phyloP scores from a whole-genome alignment of 2,329 filamentous ascomycete species.

The Paraphaeosphaeria minitans region DNA sequence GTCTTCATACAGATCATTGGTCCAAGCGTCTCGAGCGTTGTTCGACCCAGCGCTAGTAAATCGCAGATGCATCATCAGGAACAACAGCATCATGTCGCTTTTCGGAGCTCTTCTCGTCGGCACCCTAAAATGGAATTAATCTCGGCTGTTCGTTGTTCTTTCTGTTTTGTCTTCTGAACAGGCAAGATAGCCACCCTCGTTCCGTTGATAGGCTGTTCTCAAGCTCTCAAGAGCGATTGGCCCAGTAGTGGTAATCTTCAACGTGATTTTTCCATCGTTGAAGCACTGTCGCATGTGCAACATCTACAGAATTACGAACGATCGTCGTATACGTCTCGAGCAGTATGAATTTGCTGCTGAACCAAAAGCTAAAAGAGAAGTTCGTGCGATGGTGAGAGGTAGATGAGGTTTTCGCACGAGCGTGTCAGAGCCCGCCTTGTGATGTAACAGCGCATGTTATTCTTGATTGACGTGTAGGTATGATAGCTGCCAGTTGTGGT shows the following conservation, averaged over 20 bases:
- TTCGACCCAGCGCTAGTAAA: constrained; percentile 42
- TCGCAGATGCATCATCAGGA: constrained; percentile 10
- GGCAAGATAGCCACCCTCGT: neutral
- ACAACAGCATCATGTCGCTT: constrained; percentile 4
- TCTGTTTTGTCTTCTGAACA: constrained; percentile 6
- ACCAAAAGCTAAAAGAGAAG: neutral
- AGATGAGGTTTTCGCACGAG: neutral
- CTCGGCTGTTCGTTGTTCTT: constrained; percentile 6
- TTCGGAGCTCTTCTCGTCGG: constrained; percentile 10
- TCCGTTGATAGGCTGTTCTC: constrained; percentile 28
- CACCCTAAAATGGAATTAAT: neutral
- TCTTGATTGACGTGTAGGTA: neutral
- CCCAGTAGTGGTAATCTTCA: constrained; percentile 52
- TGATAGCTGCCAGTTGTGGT: neutral
- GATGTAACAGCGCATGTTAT: neutral
- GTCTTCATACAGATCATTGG: no score
- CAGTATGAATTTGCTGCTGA: neutral
- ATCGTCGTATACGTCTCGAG: neutral
- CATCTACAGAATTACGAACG: neutral
- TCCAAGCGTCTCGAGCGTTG: constrained; percentile 40
- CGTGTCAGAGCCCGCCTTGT: neutral
- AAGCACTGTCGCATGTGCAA: neutral
- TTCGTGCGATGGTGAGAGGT: neutral
- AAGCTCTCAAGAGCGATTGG: constrained; percentile 42
- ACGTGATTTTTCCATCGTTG: constrained; percentile 23